phyloP scores from a whole-genome alignment of 2,329 filamentous ascomycete species.

The Ramichloridium luteum region DNA sequence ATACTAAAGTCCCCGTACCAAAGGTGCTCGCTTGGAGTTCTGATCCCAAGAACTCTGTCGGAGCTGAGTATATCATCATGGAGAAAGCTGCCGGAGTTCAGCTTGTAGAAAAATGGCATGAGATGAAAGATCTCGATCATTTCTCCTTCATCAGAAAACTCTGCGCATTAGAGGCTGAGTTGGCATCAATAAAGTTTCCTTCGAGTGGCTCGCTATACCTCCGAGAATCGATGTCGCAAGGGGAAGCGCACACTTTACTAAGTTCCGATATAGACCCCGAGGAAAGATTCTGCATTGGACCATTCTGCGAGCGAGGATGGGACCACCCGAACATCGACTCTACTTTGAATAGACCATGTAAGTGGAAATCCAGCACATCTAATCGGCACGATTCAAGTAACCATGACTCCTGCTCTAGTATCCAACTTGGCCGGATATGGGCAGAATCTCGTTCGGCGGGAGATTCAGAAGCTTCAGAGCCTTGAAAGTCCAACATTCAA shows the following conservation, averaged over 20 bases:
- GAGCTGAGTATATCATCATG: slow-evolving; percentile 14
- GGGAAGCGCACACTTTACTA: not conserved
- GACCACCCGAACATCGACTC: too few relatives aligned
- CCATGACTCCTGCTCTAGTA: too few relatives aligned
- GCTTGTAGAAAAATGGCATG: too few relatives aligned
- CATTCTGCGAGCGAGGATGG: not conserved
- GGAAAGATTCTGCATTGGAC: not conserved
- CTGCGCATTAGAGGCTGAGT: slow-evolving; percentile 3
- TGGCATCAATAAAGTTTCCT: slow-evolving; percentile 4
- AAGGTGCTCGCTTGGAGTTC: slow-evolving; percentile 8
- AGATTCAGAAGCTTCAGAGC: too few relatives aligned
- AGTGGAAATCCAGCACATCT: too few relatives aligned
- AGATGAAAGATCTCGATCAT: slow-evolving; percentile 1
- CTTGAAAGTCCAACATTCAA: too few relatives aligned
- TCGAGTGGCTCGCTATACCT: slow-evolving; percentile 1
- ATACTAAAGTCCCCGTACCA: slow-evolving; percentile 10
- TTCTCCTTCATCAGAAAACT: slow-evolving; percentile 4
- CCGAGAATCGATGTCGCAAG: not conserved
- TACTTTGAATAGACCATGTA: too few relatives aligned
- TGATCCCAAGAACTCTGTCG: slow-evolving; percentile 4
- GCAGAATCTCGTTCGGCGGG: too few relatives aligned
- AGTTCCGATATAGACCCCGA: not conserved
- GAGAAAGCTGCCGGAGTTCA: slow-evolving; percentile 19
- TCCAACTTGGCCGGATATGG: too few relatives aligned
- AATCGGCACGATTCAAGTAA: too few relatives aligned